A percentile compares a stretch with the other conserved stretches of the same genome.
These are phyloP conservation scores for Tetraselmis striata DNA, from an alignment of 139 green algal genomes.

Conservation along the genomic window DNA sequence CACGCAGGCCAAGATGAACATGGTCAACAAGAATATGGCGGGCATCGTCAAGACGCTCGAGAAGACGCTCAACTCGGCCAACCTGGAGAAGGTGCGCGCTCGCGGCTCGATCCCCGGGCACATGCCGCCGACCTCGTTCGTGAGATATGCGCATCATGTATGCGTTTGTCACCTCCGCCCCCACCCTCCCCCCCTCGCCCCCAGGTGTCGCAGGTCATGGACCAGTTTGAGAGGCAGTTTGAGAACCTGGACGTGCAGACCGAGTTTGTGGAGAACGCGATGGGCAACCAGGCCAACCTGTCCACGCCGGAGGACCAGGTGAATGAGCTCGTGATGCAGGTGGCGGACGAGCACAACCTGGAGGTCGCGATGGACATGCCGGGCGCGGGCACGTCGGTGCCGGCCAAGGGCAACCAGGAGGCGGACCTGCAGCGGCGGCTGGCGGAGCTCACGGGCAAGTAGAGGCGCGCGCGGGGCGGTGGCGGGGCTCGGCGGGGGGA, in stretches of 20 bases:
- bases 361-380: slow-evolving; percentile 65
- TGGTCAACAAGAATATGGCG: slow-evolving; percentile 87
- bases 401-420: slow-evolving; percentile 20
- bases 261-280: slow-evolving; percentile 82
- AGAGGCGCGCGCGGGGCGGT: neutral
- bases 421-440: slow-evolving; percentile 68
- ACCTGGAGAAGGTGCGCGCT: slow-evolving; percentile 79
- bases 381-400: slow-evolving; percentile 26
- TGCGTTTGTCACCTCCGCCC: neutral
- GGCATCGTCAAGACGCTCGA: slow-evolving; percentile 92
- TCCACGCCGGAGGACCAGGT: slow-evolving; percentile 93
- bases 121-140: no score
- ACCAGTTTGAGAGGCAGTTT: slow-evolving; percentile 93
- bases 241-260: slow-evolving; percentile 93
- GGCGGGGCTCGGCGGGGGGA: neutral
- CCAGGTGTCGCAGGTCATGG: slow-evolving; percentile 71
- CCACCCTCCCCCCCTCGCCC: neutral
- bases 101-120: neutral
- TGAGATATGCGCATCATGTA: no score
- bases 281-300: slow-evolving; percentile 76
- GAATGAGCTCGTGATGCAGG: slow-evolving; percentile 76
- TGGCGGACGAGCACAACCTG: slow-evolving; percentile 82
- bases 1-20: slow-evolving; percentile 80
- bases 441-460: slow-evolving; percentile 51
- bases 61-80: slow-evolving; percentile 72